Base-by-base conservation (phyloP, 148 eudicot genomes). In the Fagopyrum tataricum region DNA sequence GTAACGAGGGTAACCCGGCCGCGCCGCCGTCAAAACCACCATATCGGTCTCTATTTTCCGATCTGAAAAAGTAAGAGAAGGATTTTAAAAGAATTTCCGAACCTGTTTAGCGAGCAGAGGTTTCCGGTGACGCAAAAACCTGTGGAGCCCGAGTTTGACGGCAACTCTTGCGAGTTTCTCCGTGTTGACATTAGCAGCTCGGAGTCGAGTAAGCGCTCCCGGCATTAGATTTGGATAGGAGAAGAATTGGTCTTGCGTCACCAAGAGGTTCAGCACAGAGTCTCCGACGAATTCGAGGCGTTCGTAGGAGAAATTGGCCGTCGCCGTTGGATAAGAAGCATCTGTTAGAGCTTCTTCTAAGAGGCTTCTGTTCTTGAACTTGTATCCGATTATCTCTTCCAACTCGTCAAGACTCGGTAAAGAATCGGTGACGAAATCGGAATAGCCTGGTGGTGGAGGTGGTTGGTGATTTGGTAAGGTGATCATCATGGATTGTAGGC, bases 141-240 rank as follows among this genome's bases (percentile, higher is more conserved):
- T 78, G 61, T 86, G 79, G 15, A 88, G 77, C 6, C 78, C 76
- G 31, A 24, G 78, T 42, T 73, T 74, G 12, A 86, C 76, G 4
- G 90, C 90, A 1, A 70, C 88, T 9, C 90, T 81, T 0, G 88
- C 92, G 48, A 88, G 88, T 62, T 86, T 86, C 79, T 88, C 89
- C 4, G 85, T 84, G 26, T 86, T 82, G 8, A 88, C 84, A 75
- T 88, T 88, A 55, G 84, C 88, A 4, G 90, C 69, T 11, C 92
- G 82, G 10, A 88, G 82, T 47, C 51, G 74, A 44, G 83, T 81
- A 44, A 88, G 44, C 59, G 71, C 18, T 9, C 92, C 88, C 0
- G 87, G 86, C 9, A 77, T 67, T 47, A 83, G 67, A 67, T 76
- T 75, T 15, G 82, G 84, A 68, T 88, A 84, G 73, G 68, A 5